phyloP scores from a whole-genome alignment of 2,329 filamentous ascomycete genomes.

The Aspergillus fumigatus region DNA sequence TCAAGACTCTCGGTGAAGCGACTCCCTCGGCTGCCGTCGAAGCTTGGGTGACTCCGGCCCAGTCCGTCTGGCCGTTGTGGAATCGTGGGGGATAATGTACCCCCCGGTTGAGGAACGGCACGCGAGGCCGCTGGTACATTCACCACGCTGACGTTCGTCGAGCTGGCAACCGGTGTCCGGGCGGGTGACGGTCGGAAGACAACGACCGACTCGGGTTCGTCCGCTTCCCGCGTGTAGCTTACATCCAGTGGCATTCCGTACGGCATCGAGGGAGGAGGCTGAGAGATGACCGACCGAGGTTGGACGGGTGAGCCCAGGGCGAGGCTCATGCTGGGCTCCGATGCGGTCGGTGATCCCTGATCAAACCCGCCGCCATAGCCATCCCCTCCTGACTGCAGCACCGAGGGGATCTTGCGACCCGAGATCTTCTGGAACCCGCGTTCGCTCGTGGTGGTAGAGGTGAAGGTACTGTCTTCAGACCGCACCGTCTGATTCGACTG shows the following conservation, averaged over 20 bases:
- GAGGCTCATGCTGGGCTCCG: conserved; percentile 20
- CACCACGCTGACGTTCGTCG: conserved; percentile 24
- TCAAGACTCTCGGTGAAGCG: conserved; percentile 40
- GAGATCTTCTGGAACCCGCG: conserved; percentile 48
- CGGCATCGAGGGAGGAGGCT: conserved; percentile 26
- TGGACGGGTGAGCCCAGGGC: conserved; percentile 22
- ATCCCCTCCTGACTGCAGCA: conserved; percentile 44
- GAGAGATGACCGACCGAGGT: conserved; percentile 17
- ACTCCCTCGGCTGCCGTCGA: conserved; percentile 43
- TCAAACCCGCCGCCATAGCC: conserved; percentile 39
- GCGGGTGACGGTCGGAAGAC: conserved; percentile 42
- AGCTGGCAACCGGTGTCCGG: conserved; percentile 38
- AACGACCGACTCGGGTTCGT: conserved; percentile 25
- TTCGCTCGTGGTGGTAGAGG: conserved; percentile 34
- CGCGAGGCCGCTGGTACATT: conserved; percentile 22
- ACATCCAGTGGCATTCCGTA: conserved; percentile 29
- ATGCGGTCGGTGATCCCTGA: conserved; percentile 27
- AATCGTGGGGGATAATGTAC: conserved; percentile 21
- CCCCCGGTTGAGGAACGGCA: conserved; percentile 22
- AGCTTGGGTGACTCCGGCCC: conserved; percentile 39
- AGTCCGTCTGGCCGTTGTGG: conserved; percentile 34
- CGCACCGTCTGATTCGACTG: conserved; percentile 27
- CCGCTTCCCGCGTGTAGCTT: conserved; percentile 27
- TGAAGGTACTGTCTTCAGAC: conserved; percentile 24
- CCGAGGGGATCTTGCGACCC: conserved; percentile 45